Percentiles rank a stretch among this genome's conserved stretches.
These are phyloP conservation scores for Galerina marginata DNA, from an alignment of 768 basidiomycete genomes.

Conservation along the genomic window DNA sequence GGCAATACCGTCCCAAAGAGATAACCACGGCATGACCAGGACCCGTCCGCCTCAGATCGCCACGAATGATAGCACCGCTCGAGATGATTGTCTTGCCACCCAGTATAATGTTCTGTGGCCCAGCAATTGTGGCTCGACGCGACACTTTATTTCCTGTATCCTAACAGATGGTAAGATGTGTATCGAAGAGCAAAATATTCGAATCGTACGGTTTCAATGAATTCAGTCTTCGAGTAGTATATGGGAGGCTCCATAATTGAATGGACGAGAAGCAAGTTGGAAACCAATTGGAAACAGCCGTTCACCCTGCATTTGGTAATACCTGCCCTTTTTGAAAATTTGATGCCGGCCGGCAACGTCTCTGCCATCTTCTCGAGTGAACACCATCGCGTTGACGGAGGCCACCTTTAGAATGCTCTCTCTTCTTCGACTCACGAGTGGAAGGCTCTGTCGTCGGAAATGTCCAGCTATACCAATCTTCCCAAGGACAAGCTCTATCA, in stretches of 20 bases:
- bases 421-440: constrained; percentile 6
- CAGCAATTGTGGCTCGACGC: constrained; percentile 87
- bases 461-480: background rate
- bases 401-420: constrained; percentile 7
- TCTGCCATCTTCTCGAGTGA: background rate
- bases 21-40: constrained; percentile 95
- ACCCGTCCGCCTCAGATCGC: constrained; percentile 88
- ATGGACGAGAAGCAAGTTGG: background rate
- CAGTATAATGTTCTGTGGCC: constrained; percentile 95
- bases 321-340: constrained; percentile 15
- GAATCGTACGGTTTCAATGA: constrained; percentile 80
- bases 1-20: constrained; percentile 90
- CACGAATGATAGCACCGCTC: constrained; percentile 87
- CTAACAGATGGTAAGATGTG: constrained; percentile 40
- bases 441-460: background rate
- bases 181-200: background rate
- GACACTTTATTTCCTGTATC: constrained; percentile 98
- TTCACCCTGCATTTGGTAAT: constrained; percentile 15
- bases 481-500: background rate
- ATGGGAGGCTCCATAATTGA: constrained; percentile 72
- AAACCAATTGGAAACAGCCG: background rate
- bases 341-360: background rate
- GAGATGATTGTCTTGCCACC: constrained; percentile 98
- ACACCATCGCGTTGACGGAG: background rate
- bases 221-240: constrained; percentile 82